Percentiles rank a stretch among this genome's conserved stretches.
phyloP scores from a whole-genome alignment of 129 eudicot species.

The Flaveria bidentis region DNA sequence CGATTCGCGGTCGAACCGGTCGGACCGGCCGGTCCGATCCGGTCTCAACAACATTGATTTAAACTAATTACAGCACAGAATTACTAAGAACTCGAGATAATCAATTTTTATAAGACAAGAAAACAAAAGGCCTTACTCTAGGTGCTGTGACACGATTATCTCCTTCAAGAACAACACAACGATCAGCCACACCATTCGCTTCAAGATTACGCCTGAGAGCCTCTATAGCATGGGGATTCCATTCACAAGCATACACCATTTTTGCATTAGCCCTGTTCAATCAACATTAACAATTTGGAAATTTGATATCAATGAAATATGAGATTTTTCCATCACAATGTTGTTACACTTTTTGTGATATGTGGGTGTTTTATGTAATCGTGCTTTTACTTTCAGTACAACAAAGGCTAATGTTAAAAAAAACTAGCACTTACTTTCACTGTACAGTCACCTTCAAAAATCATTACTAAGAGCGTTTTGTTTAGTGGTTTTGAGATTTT shows the following conservation, averaged over 20 bases:
- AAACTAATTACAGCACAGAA: too few relatives aligned
- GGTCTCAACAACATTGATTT: too few relatives aligned
- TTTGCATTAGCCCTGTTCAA: constrained; percentile 76
- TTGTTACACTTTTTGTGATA: neutral
- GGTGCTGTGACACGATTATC: constrained; percentile 88
- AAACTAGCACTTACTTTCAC: neutral
- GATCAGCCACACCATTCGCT: constrained; percentile 84
- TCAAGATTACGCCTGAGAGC: constrained; percentile 77
- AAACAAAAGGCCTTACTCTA: constrained; percentile 48
- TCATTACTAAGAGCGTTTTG: neutral
- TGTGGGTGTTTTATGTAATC: neutral
- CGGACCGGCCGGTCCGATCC: too few relatives aligned
- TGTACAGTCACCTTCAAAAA: neutral
- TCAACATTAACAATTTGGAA: constrained; percentile 7
- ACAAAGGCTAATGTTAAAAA: neutral
- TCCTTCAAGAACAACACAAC: constrained; percentile 88
- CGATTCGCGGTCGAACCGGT: too few relatives aligned
- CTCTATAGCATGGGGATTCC: constrained; percentile 96
- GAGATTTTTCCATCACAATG: neutral
- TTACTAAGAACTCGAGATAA: neutral
- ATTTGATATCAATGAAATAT: neutral
- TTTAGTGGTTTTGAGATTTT: neutral
- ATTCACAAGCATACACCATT: constrained; percentile 94
- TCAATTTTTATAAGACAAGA: neutral
- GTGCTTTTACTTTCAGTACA: neutral